Conservation (phyloP, 352 stramenopile species). For the Globisporangium uncinulatum region DNA sequence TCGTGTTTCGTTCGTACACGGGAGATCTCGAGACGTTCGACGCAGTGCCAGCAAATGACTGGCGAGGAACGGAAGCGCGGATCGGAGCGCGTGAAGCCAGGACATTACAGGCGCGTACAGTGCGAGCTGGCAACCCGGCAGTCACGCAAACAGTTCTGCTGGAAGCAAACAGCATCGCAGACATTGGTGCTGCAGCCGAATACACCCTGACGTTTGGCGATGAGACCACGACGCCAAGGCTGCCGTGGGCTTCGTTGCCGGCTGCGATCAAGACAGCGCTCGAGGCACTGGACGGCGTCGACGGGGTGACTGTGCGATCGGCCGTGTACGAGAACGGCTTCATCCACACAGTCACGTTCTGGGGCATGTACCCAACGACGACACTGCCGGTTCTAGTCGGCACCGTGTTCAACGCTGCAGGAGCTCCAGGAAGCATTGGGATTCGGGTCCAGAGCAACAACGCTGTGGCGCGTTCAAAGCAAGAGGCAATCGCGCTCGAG, state of each 20-base stretch:
- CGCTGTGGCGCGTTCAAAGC: slow-evolving; percentile 44
- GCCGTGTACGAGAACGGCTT: slow-evolving; percentile 40
- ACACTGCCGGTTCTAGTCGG: slow-evolving; percentile 40
- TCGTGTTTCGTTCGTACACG: slow-evolving; percentile 67
- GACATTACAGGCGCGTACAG: slow-evolving; percentile 27
- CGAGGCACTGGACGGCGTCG: slow-evolving; percentile 37
- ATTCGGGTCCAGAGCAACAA: slow-evolving; percentile 44
- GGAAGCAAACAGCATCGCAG: slow-evolving; percentile 20
- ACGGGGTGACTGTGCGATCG: slow-evolving; percentile 48
- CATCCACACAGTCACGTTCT: slow-evolving; percentile 85
- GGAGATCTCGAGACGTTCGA: slow-evolving; percentile 52
- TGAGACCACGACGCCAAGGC: slow-evolving; percentile 20
- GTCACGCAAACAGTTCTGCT: slow-evolving; percentile 50
- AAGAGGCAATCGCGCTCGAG: slow-evolving; percentile 46
- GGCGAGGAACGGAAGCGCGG: slow-evolving; percentile 42
- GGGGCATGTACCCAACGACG: slow-evolving; percentile 60
- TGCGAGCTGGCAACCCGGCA: slow-evolving; percentile 49
- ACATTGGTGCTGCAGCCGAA: slow-evolving; percentile 22
- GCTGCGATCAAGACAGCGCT: slow-evolving; percentile 31
- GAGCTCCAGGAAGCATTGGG: slow-evolving; percentile 18
- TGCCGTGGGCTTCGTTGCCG: slow-evolving; percentile 33
- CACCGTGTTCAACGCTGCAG: slow-evolving; percentile 17
- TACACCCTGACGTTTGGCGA: slow-evolving; percentile 51
- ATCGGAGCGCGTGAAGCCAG: slow-evolving; percentile 40
- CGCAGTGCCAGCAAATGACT: slow-evolving; percentile 50